Percentiles rank a stretch among this genome's conserved stretches.
Evolutionary conservation across 2,329 filamentous ascomycete genomes (phyloP).

Genomic region (Xylaria sp.): DNA sequence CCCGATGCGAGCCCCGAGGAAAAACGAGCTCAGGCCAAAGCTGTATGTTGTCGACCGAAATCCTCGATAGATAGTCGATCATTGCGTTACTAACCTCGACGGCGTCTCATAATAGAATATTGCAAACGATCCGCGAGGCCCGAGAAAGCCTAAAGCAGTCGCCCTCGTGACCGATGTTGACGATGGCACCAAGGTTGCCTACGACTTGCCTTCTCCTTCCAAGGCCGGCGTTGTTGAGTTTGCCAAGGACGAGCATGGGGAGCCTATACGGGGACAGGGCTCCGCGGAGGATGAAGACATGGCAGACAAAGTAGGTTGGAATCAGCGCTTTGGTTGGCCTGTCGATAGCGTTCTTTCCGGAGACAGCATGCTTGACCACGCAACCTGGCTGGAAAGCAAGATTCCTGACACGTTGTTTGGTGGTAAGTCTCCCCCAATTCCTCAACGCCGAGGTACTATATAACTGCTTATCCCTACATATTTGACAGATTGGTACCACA

Average conservation of each 20-base stretch:
- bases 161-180: slow-evolving; percentile 84
- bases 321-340: slow-evolving; percentile 82
- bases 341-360: slow-evolving; percentile 65
- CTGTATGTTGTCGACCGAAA: slow-evolving; percentile 68
- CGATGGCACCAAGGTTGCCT: slow-evolving; percentile 73
- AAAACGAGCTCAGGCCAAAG: slow-evolving; percentile 82
- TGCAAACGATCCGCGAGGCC: slow-evolving; percentile 72
- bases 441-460: slow-evolving; percentile 21
- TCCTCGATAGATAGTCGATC: not conserved
- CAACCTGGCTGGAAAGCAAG: slow-evolving; percentile 85
- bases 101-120: slow-evolving; percentile 61
- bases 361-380: slow-evolving; percentile 83
- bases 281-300: slow-evolving; percentile 65
- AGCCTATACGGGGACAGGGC: slow-evolving; percentile 62
- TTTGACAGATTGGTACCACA: slow-evolving; percentile 92
- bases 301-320: slow-evolving; percentile 80
- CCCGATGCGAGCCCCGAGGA: slow-evolving; percentile 84
- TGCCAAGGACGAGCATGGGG: slow-evolving; percentile 61
- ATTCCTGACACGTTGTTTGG: slow-evolving; percentile 92
- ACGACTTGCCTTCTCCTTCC: slow-evolving; percentile 81
- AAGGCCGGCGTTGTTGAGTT: slow-evolving; percentile 74
- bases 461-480: slow-evolving; percentile 29
- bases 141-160: slow-evolving; percentile 68
- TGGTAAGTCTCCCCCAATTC: slow-evolving; percentile 60
- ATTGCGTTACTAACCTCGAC: slow-evolving; percentile 16